Evolutionary conservation across 2,329 filamentous ascomycete genomes (phyloP).

Genomic region (Colletotrichum orbiculare): DNA sequence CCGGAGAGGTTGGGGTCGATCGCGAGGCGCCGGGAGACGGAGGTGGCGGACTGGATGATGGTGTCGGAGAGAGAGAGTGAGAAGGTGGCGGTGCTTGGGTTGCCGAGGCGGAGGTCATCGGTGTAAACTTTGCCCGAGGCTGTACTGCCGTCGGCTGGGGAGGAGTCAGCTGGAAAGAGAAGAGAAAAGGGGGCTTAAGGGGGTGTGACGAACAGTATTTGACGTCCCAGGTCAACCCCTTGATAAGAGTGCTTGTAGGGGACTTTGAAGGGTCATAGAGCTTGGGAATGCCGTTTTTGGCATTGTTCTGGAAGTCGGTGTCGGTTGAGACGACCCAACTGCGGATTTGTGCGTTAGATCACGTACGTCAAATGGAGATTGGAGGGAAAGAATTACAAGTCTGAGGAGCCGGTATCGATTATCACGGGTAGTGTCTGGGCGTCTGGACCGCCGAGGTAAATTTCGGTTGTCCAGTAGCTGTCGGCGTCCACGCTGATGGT

Average conservation of each 20-base stretch:
- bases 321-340: conserved; percentile 43
- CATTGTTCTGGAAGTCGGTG: conserved; percentile 39
- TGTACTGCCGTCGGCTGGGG: conserved; percentile 55
- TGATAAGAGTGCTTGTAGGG: conserved; percentile 52
- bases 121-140: conserved; percentile 61
- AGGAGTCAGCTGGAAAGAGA: conserved; percentile 5
- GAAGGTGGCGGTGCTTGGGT: conserved; percentile 26
- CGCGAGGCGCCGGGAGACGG: conserved; percentile 56
- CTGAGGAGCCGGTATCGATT: conserved; percentile 27
- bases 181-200: conserved; percentile 30
- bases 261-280: conserved; percentile 60
- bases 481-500: conserved; percentile 8
- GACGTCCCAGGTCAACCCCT: conserved; percentile 60
- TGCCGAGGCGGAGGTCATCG: conserved; percentile 60
- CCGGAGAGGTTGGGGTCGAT: conserved; percentile 56
- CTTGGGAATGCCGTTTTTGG: conserved; percentile 53
- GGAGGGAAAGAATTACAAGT: conserved; percentile 16
- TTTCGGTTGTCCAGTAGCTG: conserved; percentile 28
- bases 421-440: conserved; percentile 27
- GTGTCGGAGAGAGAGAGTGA: conserved; percentile 55
- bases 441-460: conserved; percentile 19
- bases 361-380: not conserved
- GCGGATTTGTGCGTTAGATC: not conserved
- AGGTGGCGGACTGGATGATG: conserved; percentile 61
- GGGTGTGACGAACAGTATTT: conserved; percentile 57